phyloP scores from a whole-genome alignment of 257 asterid genomes.

The Jasminum sambac region DNA sequence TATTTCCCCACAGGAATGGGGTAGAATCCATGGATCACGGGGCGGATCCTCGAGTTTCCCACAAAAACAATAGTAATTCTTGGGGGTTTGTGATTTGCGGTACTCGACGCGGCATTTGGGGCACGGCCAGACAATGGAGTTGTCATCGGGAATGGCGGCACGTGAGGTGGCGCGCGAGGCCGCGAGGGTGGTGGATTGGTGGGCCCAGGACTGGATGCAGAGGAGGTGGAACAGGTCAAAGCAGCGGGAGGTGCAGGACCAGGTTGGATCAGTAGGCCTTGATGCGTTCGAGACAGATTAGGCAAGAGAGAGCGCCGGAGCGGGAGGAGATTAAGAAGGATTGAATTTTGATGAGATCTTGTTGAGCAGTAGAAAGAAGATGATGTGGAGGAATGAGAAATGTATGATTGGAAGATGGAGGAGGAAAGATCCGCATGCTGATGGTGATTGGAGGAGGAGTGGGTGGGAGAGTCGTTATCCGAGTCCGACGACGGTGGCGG shows the following conservation, averaged over 20 bases:
- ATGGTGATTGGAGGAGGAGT: conserved; percentile 35
- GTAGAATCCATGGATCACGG: conserved; percentile 89
- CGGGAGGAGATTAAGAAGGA: conserved; percentile 88
- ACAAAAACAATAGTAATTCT: conserved; percentile 70
- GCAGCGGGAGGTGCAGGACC: conserved; percentile 90
- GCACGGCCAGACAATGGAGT: conserved; percentile 75
- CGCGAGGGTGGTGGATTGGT: conserved; percentile 65
- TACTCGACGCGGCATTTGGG: conserved; percentile 92
- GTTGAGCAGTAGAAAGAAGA: conserved; percentile 41
- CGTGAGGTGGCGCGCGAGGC: conserved; percentile 80
- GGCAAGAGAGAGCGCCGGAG: conserved; percentile 91
- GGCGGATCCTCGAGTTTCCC: conserved; percentile 77
- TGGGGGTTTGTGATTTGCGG: conserved; percentile 63
- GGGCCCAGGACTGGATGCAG: conserved; percentile 96
- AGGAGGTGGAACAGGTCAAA: conserved; percentile 85
- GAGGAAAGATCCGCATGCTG: conserved; percentile 73
- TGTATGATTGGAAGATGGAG: conserved; percentile 81
- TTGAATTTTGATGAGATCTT: conserved; percentile 83
- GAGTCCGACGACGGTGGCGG: conserved; percentile 64
- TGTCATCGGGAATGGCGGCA: conserved; percentile 53
- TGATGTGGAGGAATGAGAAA: conserved; percentile 44
- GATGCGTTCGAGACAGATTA: conserved; percentile 91
- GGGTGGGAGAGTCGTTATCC: conserved; percentile 43
- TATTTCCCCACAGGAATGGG: conserved; percentile 91
- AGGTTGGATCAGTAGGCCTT: conserved; percentile 77